Evolutionary conservation across 139 green algal species (phyloP), one percentile per base, ranked within the genome.

Genomic region (Micractinium sp.): DNA sequence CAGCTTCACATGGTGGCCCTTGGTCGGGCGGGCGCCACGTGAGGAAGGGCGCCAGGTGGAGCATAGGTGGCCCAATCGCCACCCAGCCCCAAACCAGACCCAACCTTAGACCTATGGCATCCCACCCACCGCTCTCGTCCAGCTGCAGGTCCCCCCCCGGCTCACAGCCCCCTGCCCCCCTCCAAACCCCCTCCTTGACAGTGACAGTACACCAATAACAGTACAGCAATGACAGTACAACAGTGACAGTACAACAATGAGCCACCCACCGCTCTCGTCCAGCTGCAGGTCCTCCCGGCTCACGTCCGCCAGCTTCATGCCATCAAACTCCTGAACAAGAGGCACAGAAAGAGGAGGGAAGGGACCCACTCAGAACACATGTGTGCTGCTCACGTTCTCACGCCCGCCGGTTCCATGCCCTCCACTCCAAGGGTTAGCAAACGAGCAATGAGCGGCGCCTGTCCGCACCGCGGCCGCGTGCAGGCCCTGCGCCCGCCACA

Each of bases 211-310:
- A 3, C 74, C 33, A 14, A 47, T 25, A 61, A 36, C 36, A n/a
- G n/a, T 31, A 5, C 2, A 71, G 18, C 20, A 3, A 29, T 31
- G 20, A 31, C 13, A 71, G 14, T 31, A 5, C 2, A 71, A 71
- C 20, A 3, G 3, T 31, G 20, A 31, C 13, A 71, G 14, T 16
- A 12, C 13, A 31, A 71, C 63, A 23, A 71, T 0, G 22, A 2
- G 1, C 33, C 53, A 53, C 81, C 12, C 82, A 87, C 94, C 93
- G 61, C 47, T 81, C 38, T 94, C 93, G 19, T 93, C 94, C 27
- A 99, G 87, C 82, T 97, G 87, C n/a, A 99, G 84, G 36, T 96
- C 96, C 91, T 99, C 98, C 87, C 98, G 97, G 60, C 93, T 94
- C n/a, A 99, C 96, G 87, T 99, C 98, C 66, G 97, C 92, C 60